phyloP scores from a whole-genome alignment of 2,329 filamentous ascomycete genomes.

The Colletotrichum sp. region DNA sequence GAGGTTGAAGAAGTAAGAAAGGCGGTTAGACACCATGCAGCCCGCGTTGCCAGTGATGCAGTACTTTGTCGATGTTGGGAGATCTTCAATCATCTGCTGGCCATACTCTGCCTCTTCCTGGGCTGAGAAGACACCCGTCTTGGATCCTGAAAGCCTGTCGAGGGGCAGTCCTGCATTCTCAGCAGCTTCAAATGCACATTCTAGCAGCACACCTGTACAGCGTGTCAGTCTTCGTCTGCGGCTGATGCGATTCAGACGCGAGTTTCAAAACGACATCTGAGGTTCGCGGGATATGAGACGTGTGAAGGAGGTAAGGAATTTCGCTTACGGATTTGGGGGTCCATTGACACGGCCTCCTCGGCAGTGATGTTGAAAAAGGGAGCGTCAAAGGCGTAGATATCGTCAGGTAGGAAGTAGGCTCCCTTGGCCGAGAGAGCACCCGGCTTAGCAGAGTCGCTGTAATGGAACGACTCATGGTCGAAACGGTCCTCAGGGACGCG shows the following conservation, averaged over 20 bases:
- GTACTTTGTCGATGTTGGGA: background rate
- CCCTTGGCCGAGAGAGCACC: background rate
- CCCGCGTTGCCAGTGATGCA: background rate
- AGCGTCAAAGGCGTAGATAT: background rate
- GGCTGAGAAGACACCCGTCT: background rate
- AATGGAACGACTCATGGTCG: background rate
- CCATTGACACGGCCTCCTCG: background rate
- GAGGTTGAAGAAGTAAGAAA: background rate
- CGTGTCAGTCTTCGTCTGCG: background rate
- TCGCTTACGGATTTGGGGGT: background rate
- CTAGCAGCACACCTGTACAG: background rate
- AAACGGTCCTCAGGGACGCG: background rate
- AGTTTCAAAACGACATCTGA: background rate
- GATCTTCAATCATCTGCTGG: background rate
- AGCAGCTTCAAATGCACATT: background rate
- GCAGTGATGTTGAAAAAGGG: background rate
- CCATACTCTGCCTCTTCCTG: background rate
- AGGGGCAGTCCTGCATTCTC: background rate
- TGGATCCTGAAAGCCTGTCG: background rate
- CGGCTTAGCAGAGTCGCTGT: background rate
- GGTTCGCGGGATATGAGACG: background rate
- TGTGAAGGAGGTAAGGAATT: accelerated
- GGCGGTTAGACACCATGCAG: background rate
- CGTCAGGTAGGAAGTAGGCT: background rate
- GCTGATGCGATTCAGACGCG: background rate